Percentiles rank a stretch among this genome's conserved stretches.
These are phyloP conservation scores for Scleroderma citrinum DNA, from an alignment of 768 basidiomycete species.

Conservation along the genomic window DNA sequence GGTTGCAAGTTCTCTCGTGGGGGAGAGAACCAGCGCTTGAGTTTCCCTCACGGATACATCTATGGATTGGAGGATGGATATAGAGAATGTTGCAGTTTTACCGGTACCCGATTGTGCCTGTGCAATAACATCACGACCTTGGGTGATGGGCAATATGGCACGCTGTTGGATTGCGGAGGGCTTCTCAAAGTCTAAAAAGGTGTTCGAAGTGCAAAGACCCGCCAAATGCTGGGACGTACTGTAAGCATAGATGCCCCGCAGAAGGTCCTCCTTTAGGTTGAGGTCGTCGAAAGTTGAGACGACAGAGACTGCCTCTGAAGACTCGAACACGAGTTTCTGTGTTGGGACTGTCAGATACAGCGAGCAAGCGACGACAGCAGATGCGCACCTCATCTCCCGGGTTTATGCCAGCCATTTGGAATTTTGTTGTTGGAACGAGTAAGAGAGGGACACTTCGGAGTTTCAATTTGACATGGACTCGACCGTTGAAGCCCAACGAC, in stretches of 20 bases:
- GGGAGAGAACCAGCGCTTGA: conserved; percentile 93
- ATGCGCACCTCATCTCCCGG: conserved; percentile 72
- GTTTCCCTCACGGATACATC: conserved; percentile 92
- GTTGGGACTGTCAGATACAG: conserved; percentile 1
- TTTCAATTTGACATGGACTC: conserved; percentile 80
- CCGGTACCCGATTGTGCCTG: conserved; percentile 99
- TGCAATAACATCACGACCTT: conserved; percentile 96
- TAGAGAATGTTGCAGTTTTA: conserved; percentile 99
- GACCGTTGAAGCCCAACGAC: conserved; percentile 87
- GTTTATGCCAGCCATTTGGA: conserved; percentile 77
- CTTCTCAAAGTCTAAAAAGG: conserved; percentile 79
- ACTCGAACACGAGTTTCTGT: conserved; percentile 92
- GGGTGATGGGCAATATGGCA: conserved; percentile 92
- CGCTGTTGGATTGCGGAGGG: conserved; percentile 99
- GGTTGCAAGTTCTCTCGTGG: conserved; percentile 98
- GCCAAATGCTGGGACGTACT: conserved; percentile 45
- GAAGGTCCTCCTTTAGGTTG: conserved; percentile 87
- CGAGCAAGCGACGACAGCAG: conserved; percentile 15
- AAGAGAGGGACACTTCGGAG: conserved; percentile 40
- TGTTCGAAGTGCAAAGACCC: conserved; percentile 3
- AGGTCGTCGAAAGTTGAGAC: conserved; percentile 89
- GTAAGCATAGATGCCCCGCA: conserved; percentile 97
- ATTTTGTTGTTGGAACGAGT: conserved; percentile 32
- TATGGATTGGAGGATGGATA: conserved; percentile 97
- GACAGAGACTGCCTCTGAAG: conserved; percentile 85